Evolutionary conservation across 2,329 filamentous ascomycete genomes (phyloP).

Genomic region (Aspergillus persii): DNA sequence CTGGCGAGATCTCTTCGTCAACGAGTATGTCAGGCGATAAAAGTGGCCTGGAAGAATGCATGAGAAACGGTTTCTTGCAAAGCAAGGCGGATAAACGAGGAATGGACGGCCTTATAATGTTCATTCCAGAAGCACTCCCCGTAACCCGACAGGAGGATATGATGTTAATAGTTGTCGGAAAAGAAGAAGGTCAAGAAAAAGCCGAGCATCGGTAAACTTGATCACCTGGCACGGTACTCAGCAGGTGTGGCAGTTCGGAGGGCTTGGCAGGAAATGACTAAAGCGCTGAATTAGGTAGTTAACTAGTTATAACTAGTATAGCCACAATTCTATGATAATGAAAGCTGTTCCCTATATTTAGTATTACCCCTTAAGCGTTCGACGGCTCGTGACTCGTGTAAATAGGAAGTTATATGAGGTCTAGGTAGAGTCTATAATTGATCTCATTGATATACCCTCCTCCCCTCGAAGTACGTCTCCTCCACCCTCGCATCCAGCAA

Average conservation of each 20-base stretch:
- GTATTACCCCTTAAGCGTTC: no score
- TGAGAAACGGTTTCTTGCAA: conserved; percentile 27
- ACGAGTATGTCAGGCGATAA: conserved; percentile 23
- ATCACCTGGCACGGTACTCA: no score
- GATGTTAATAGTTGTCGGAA: no score
- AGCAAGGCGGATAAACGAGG: conserved; percentile 19
- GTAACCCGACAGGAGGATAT: no score
- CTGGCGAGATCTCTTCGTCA: conserved; percentile 31
- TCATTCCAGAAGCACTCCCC: conserved; percentile 19
- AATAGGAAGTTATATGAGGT: no score
- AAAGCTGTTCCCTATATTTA: no score
- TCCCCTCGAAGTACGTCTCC: conserved; percentile 46
- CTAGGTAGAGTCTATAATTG: no score
- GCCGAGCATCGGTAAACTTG: no score
- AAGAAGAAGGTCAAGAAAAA: no score
- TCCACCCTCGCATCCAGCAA: conserved; percentile 40
- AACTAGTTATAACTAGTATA: no score
- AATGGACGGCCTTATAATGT: conserved; percentile 16
- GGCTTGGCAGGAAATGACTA: background rate
- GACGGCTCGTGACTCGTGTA: no score
- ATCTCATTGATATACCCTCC: conserved; percentile 21
- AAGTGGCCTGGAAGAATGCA: conserved; percentile 23
- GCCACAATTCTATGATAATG: no score
- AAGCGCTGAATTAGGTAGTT: background rate
- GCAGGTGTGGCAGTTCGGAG: background rate